phyloP scores from a whole-genome alignment of 2,329 filamentous ascomycete species.

The Phaeosphaeria sp. region DNA sequence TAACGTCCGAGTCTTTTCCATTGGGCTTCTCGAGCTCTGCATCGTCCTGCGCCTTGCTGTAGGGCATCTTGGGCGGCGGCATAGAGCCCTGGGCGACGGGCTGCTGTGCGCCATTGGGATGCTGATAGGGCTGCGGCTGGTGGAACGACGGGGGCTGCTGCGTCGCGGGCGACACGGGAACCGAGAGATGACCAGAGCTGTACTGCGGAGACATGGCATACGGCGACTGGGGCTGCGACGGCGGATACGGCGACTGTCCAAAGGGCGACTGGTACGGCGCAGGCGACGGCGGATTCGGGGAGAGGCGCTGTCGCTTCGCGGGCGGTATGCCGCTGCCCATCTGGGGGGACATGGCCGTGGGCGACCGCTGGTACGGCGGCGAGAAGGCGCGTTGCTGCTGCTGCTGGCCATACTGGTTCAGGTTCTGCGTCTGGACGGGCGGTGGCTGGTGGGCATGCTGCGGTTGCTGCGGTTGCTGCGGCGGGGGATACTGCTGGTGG shows the following conservation, averaged over 20 bases:
- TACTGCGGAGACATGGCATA: conserved; percentile 46
- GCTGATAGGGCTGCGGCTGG: conserved; percentile 59
- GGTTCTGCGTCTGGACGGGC: conserved; percentile 50
- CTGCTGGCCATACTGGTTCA: conserved; percentile 49
- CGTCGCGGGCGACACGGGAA: conserved; percentile 40
- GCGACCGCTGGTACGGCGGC: conserved; percentile 57
- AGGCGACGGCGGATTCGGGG: conserved; percentile 69
- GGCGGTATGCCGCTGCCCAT: conserved; percentile 61
- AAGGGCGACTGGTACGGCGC: conserved; percentile 52
- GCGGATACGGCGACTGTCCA: conserved; percentile 55
- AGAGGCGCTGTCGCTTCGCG: conserved; percentile 75
- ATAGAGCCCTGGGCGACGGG: conserved; percentile 53
- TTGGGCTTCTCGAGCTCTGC: conserved; percentile 62
- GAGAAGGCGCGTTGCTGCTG: conserved; percentile 52
- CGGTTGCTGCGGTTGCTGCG: too few relatives aligned
- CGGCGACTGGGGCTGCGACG: conserved; percentile 31
- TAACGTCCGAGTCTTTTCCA: conserved; percentile 62
- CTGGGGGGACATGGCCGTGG: conserved; percentile 58
- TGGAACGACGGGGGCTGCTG: conserved; percentile 52
- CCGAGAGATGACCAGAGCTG: conserved; percentile 32
- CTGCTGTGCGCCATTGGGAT: conserved; percentile 30
- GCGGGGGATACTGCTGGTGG: conserved; percentile 39
- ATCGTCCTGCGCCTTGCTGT: conserved; percentile 52
- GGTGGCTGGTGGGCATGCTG: conserved; percentile 35
- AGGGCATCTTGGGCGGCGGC: conserved; percentile 69